phyloP scores from a whole-genome alignment of 2,329 filamentous ascomycete genomes.

The Trematosphaeria pertusa region DNA sequence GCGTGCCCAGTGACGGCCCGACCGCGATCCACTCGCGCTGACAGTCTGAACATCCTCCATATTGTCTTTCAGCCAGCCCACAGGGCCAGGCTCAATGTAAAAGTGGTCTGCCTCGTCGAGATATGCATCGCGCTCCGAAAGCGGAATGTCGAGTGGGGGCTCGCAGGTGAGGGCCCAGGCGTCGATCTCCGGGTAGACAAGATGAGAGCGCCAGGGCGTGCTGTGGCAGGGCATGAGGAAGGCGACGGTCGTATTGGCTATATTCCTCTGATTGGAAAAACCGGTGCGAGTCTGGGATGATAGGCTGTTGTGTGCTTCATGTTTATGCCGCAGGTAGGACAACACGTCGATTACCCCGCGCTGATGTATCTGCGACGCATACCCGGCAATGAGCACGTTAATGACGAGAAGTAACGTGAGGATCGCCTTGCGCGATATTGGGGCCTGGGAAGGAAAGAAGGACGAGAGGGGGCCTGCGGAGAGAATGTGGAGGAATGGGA shows the following conservation, averaged over 20 bases:
- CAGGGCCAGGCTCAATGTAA: slow-evolving; percentile 68
- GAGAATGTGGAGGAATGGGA: slow-evolving; percentile 85
- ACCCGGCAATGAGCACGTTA: slow-evolving; percentile 76
- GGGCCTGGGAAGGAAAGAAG: slow-evolving; percentile 63
- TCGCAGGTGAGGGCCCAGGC: slow-evolving; percentile 91
- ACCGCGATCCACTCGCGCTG: slow-evolving; percentile 23
- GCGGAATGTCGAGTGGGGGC: slow-evolving; percentile 75
- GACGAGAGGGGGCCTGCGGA: slow-evolving; percentile 70
- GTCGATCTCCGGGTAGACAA: slow-evolving; percentile 75
- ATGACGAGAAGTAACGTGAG: slow-evolving; percentile 61
- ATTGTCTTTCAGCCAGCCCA: slow-evolving; percentile 49
- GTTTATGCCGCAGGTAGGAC: slow-evolving; percentile 75
- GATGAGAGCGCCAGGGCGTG: slow-evolving; percentile 91
- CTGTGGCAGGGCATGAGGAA: slow-evolving; percentile 97
- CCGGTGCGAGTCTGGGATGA: slow-evolving; percentile 66
- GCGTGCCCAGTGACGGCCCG: slow-evolving; percentile 29
- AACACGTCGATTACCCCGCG: slow-evolving; percentile 79
- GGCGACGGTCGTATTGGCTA: slow-evolving; percentile 61
- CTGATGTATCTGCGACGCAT: slow-evolving; percentile 77
- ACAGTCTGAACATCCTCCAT: slow-evolving; percentile 47
- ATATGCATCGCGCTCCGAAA: slow-evolving; percentile 70
- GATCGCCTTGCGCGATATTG: slow-evolving; percentile 57
- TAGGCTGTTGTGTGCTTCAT: slow-evolving; percentile 57
- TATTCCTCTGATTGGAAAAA: slow-evolving; percentile 51
- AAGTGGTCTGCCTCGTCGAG: slow-evolving; percentile 91